Evolutionary conservation across 768 basidiomycete species (phyloP).

Genomic region (Pluteus cervinus): DNA sequence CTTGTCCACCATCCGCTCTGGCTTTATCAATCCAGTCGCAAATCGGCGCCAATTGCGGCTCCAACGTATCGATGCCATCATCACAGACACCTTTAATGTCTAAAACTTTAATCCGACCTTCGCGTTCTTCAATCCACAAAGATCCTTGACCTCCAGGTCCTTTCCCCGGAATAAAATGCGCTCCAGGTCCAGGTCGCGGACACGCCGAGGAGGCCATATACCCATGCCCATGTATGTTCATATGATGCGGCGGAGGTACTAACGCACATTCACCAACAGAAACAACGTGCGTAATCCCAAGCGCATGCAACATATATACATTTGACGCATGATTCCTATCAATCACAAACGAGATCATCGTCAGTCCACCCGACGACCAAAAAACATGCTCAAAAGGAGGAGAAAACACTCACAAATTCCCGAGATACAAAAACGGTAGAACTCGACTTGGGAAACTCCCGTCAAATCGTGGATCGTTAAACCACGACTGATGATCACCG

Average conservation of each 20-base stretch:
- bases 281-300: conserved; percentile 96
- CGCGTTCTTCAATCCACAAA: conserved; percentile 82
- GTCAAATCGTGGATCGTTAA: conserved; percentile 88
- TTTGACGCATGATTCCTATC: conserved; percentile 88
- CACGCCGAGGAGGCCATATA: conserved; percentile 13
- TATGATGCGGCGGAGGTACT: conserved; percentile 61
- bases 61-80: conserved; percentile 93
- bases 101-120: conserved; percentile 84
- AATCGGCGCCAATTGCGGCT: conserved; percentile 81
- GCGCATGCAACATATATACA: conserved; percentile 91
- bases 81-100: conserved; percentile 93
- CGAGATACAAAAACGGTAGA: conserved; percentile 88
- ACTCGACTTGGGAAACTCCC: conserved; percentile 95
- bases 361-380: not conserved
- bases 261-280: conserved; percentile 95
- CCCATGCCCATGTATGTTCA: conserved; percentile 14
- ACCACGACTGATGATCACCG: conserved; percentile 86
- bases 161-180: conserved; percentile 37
- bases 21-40: conserved; percentile 94
- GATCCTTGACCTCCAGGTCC: conserved; percentile 57
- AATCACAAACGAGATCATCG: conserved; percentile 6
- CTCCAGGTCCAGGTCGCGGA: conserved; percentile 21
- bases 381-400: too few relatives aligned
- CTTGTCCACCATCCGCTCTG: conserved; percentile 74
- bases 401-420: conserved; percentile 70